phyloP scores from a whole-genome alignment of 2,329 filamentous ascomycete species.

The Sphaerulina populicola region DNA sequence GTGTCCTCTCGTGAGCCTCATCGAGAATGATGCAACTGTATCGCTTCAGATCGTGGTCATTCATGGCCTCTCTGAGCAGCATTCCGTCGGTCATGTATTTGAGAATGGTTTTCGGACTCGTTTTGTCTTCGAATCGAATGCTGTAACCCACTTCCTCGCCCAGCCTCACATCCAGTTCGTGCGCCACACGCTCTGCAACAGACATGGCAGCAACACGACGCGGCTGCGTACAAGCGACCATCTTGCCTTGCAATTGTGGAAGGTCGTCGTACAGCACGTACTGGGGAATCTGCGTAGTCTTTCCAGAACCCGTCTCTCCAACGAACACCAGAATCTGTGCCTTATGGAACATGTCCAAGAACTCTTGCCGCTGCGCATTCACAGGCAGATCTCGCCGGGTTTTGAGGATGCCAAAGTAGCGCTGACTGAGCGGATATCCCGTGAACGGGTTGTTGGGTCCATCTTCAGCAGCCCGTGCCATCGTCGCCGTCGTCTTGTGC shows the following conservation, averaged over 20 bases:
- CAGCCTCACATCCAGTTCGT: slow-evolving; percentile 88
- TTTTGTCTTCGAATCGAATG: slow-evolving; percentile 97
- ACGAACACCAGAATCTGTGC: slow-evolving; percentile 97
- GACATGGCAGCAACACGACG: slow-evolving; percentile 98
- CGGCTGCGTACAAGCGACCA: slow-evolving; percentile 94
- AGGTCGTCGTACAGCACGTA: slow-evolving; percentile 97
- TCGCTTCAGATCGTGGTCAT: slow-evolving; percentile 81
- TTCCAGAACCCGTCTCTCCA: slow-evolving; percentile 97
- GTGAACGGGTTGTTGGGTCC: slow-evolving; percentile 80
- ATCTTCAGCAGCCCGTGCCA: slow-evolving; percentile 69
- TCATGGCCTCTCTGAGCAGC: slow-evolving; percentile 90
- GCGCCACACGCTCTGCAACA: slow-evolving; percentile 92
- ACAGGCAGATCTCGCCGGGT: slow-evolving; percentile 79
- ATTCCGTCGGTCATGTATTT: slow-evolving; percentile 99
- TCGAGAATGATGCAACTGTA: slow-evolving; percentile 98
- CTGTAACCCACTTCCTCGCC: slow-evolving; percentile 97
- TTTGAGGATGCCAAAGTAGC: slow-evolving; percentile 86
- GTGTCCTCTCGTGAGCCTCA: slow-evolving; percentile 94
- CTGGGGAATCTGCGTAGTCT: slow-evolving; percentile 97
- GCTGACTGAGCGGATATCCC: slow-evolving; percentile 62
- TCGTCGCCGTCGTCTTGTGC: slow-evolving; percentile 68
- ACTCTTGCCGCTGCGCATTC: slow-evolving; percentile 84
- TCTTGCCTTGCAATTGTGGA: slow-evolving; percentile 74
- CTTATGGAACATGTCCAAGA: slow-evolving; percentile 83
- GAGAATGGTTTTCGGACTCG: slow-evolving; percentile 75